Evolutionary conservation across 169 alveolate species (phyloP).

Genomic region (Cyclospora cayetanensis): DNA sequence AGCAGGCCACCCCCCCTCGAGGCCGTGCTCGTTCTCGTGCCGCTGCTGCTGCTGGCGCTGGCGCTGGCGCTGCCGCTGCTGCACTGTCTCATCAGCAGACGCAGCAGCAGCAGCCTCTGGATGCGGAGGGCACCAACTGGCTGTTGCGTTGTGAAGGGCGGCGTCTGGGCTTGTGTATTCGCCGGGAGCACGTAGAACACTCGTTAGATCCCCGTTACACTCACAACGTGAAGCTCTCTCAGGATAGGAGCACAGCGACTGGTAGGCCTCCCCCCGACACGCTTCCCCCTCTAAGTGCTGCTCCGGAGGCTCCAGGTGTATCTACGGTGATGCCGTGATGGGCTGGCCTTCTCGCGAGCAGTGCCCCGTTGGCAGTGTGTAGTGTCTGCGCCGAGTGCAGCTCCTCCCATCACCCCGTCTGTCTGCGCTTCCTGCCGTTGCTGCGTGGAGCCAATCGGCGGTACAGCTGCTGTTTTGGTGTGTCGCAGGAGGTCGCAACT

Average conservation of each 20-base stretch:
- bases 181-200: not conserved
- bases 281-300: not conserved
- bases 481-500: constrained; percentile 8
- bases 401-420: no score
- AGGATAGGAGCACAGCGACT: not conserved
- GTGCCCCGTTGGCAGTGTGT: no score
- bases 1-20: not conserved
- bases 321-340: not conserved
- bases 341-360: not conserved
- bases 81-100: not conserved
- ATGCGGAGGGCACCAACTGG: not conserved
- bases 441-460: not conserved
- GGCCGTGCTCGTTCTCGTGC: not conserved
- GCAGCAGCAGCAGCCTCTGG: constrained; percentile 5
- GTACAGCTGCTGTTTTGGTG: not conserved
- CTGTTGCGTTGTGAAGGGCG: constrained; percentile 41
- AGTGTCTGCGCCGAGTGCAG: no score
- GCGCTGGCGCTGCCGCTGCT: not conserved
- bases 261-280: not conserved
- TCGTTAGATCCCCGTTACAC: constrained; percentile 59
- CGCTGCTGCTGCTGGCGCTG: not conserved
- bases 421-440: not conserved
- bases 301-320: not conserved
- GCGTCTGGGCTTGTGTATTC: constrained; percentile 21
- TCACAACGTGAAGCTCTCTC: constrained; percentile 39